Percentiles rank a stretch among this genome's conserved stretches.
phyloP scores from a whole-genome alignment of 192 early-diverging fungal species.

The Globomyces pollinis-pini region DNA sequence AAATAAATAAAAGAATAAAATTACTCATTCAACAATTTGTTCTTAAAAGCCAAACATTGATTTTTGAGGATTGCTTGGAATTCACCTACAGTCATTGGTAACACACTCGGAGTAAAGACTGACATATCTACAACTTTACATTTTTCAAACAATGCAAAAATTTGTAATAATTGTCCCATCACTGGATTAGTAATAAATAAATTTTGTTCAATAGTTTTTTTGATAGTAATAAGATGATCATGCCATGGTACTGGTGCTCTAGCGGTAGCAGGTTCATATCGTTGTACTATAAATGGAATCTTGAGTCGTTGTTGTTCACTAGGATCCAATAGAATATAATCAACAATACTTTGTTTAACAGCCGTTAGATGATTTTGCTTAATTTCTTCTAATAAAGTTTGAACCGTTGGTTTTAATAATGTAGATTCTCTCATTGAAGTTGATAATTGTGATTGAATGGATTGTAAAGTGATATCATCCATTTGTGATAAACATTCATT shows the following conservation, averaged over 20 bases:
- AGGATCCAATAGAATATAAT: conserved; percentile 52
- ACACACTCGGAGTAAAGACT: conserved; percentile 31
- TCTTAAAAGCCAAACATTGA: conserved; percentile 44
- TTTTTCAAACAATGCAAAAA: conserved; percentile 32
- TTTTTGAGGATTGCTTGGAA: conserved; percentile 45
- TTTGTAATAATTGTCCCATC: conserved; percentile 38
- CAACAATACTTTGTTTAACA: conserved; percentile 43
- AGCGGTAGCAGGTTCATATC: conserved; percentile 32
- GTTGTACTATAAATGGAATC: conserved; percentile 31
- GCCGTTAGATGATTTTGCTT: conserved; percentile 31
- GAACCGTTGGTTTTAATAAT: conserved; percentile 14
- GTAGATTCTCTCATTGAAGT: conserved; percentile 17
- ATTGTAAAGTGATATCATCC: conserved; percentile 21
- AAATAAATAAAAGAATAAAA: no score
- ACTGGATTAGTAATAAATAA: conserved; percentile 50
- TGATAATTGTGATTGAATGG: conserved; percentile 26
- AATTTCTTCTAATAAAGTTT: conserved; percentile 33
- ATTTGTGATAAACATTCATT: conserved; percentile 34
- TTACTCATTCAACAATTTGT: conserved; percentile 48
- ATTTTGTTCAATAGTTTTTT: conserved; percentile 33
- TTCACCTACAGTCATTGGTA: conserved; percentile 51
- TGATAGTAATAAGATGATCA: conserved; percentile 22
- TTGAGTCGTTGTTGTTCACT: conserved; percentile 36
- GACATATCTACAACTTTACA: conserved; percentile 40
- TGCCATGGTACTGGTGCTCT: conserved; percentile 60